These are phyloP conservation scores for Penicillium chermesinum DNA, from an alignment of 495 filamentous ascomycete genomes.

Conservation along the genomic window DNA sequence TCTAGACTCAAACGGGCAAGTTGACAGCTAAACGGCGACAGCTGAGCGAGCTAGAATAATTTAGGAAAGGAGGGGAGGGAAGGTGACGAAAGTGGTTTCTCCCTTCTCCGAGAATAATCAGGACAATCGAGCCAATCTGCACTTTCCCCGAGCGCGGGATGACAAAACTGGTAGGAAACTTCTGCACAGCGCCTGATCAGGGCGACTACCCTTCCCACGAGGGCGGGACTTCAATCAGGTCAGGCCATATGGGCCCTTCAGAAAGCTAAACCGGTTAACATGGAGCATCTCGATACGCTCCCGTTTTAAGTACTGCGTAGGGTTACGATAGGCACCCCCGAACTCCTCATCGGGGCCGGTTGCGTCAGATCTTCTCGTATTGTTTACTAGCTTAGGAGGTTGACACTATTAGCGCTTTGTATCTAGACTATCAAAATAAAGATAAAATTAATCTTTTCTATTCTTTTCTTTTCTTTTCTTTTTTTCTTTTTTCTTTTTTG, in stretches of 20 bases:
- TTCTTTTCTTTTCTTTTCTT: no score
- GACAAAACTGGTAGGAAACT: neutral
- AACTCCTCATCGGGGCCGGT: constrained; percentile 23
- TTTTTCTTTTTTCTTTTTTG: no score
- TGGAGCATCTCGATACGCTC: constrained; percentile 8
- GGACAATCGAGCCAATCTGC: neutral
- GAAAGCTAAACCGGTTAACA: neutral
- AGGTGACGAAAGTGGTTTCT: neutral
- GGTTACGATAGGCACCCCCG: constrained; percentile 12
- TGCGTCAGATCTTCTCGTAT: constrained; percentile 21
- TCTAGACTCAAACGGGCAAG: constrained; percentile 26
- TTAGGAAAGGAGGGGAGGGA: neutral
- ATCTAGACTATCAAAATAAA: no score
- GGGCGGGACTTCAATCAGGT: neutral
- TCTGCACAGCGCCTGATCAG: neutral
- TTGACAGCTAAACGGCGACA: constrained; percentile 29
- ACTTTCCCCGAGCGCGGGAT: neutral
- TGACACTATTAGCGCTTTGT: neutral
- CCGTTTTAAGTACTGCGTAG: constrained; percentile 1
- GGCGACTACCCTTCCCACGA: neutral
- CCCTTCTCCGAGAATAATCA: constrained; percentile 3
- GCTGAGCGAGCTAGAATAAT: neutral
- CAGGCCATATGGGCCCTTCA: neutral
- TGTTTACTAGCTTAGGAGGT: constrained; percentile 4
- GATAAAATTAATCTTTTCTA: no score